These are phyloP conservation scores for Trichoderma citrinoviride DNA, from an alignment of 2,329 filamentous ascomycete species.

Conservation along the genomic window DNA sequence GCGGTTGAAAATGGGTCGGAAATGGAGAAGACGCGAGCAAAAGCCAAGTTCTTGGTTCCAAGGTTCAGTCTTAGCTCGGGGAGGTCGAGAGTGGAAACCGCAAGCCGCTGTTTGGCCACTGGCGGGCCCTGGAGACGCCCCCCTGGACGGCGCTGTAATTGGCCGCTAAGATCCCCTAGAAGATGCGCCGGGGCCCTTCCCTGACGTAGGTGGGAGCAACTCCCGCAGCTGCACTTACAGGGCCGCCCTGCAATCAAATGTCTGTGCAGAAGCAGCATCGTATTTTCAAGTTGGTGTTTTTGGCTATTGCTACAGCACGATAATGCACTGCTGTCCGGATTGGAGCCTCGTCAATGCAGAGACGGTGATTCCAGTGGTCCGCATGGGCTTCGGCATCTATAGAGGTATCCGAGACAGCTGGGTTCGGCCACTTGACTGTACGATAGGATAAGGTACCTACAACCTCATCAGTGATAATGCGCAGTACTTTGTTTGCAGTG, in stretches of 20 bases:
- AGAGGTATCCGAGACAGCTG: neutral
- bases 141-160: slow-evolving; percentile 14
- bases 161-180: slow-evolving; percentile 3
- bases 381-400: no score
- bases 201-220: slow-evolving; percentile 21
- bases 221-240: slow-evolving; percentile 6
- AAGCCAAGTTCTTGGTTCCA: neutral
- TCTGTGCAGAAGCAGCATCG: slow-evolving; percentile 14
- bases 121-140: neutral
- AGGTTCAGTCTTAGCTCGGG: neutral
- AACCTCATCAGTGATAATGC: neutral
- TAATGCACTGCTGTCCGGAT: no score
- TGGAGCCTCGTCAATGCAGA: no score
- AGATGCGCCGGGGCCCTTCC: neutral
- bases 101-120: slow-evolving; percentile 11
- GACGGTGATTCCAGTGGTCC: no score
- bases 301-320: no score
- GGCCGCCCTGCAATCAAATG: neutral
- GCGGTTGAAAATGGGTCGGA: slow-evolving; percentile 1
- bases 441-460: neutral
- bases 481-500: neutral
- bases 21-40: neutral
- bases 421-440: neutral
- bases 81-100: slow-evolving; percentile 15
- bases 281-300: neutral